Evolutionary conservation across 805 yeast species (phyloP), one percentile per base, ranked within the genome.

Genomic region (Zygoascus flipseniorum): DNA sequence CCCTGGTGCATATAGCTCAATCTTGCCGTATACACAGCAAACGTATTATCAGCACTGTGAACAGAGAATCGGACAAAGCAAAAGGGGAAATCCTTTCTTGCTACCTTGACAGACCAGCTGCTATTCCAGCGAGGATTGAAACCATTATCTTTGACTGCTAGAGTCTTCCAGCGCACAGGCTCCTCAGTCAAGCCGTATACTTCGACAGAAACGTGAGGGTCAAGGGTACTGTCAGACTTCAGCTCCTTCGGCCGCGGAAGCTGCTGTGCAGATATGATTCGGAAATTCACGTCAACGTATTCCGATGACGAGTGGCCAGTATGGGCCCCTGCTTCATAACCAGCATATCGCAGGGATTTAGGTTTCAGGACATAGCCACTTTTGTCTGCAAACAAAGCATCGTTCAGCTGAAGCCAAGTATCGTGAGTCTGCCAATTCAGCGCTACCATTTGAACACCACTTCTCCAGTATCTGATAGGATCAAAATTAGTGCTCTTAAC

Each of bases 401-500:
- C 86, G 65, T 89, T 90, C 10, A 93, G 62, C 64, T 89, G 96
- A 64, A 90, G 92, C 0, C 97, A 97, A 16, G 81, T 54, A 64
- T 93, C 99, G 65, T 80, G 84, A 0, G 93, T 84, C 68, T 92
- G 99, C 97, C 97, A 92, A 65, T 92, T 93, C 0, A 96, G 83
- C 0, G 99, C 98, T 4, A 87, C 98, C 89, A 93, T 80, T 64
- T 93, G 99, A 10, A 78, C 84, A 0, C 99, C 99, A 47, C 77
- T 72, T 49, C 75, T 75, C 99, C 99, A 93, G 63, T 80, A 89
- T 0, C 68, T 67, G 1, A 87, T 68, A 0, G 99, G 98, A 45
- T 77, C 78, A 64, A 88, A 90, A 63, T 93, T 93, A 2, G 86
- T 76, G 1, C 97, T 89, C 51, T 75, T 83, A 57, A 86, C 76